Evolutionary conservation across 2,329 filamentous ascomycete species (phyloP).

Genomic region (Microdochium trichocladiopsis): DNA sequence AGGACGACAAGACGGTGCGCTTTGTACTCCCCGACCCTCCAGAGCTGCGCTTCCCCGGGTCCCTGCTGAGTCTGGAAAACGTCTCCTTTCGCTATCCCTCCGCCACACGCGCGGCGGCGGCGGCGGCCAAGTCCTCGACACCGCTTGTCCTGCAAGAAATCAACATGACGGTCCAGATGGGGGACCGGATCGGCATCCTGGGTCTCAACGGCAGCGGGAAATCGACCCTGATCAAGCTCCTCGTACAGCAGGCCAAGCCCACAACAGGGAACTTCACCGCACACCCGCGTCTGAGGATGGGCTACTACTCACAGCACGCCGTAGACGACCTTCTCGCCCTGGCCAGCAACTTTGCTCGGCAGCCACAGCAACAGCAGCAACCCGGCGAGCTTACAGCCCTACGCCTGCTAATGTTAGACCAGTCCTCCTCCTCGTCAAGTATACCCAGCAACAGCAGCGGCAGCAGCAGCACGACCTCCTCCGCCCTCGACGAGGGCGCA

Average conservation of each 20-base stretch:
- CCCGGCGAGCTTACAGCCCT: constrained; percentile 59
- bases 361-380: constrained; percentile 14
- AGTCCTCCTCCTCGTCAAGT: constrained; percentile 4
- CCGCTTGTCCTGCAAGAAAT: constrained; percentile 52
- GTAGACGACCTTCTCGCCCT: constrained; percentile 60
- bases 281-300: constrained; percentile 64
- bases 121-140: constrained; percentile 12
- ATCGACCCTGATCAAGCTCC: constrained; percentile 66
- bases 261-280: constrained; percentile 53
- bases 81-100: constrained; percentile 56
- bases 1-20: constrained; percentile 50
- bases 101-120: constrained; percentile 4
- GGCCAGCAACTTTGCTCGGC: constrained; percentile 23
- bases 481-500: constrained; percentile 55
- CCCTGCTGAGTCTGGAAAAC: constrained; percentile 65
- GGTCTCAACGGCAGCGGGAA: constrained; percentile 80
- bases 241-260: constrained; percentile 54
- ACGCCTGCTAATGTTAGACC: constrained; percentile 45
- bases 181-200: constrained; percentile 67
- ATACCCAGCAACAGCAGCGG: background rate
- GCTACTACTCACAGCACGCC: constrained; percentile 75
- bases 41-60: constrained; percentile 67
- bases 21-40: constrained; percentile 55
- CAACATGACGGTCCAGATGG: constrained; percentile 62
- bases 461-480: background rate